These are phyloP conservation scores for Prunus salicina DNA, from an alignment of 306 rosid species.

Conservation along the genomic window DNA sequence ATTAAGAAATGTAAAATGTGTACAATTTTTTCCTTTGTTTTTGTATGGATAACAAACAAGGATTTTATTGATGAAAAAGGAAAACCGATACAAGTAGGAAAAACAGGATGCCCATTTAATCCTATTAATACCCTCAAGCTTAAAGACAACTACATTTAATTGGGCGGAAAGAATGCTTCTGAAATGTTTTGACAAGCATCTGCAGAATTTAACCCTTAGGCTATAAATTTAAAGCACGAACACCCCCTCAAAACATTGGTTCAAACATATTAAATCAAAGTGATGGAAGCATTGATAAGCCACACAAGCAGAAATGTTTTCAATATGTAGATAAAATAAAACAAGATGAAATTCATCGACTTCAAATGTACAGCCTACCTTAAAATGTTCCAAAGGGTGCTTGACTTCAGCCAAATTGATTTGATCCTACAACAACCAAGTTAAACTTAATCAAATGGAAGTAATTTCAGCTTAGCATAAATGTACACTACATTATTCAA, in stretches of 20 bases:
- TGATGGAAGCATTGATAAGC: not conserved
- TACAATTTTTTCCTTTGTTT: not conserved
- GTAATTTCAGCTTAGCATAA: not conserved
- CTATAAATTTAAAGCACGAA: not conserved
- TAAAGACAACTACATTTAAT: too few relatives aligned
- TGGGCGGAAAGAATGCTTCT: too few relatives aligned
- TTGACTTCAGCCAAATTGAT: conserved; percentile 79
- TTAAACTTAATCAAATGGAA: conserved; percentile 4
- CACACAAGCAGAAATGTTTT: not conserved
- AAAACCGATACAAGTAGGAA: not conserved
- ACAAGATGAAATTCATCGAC: not conserved
- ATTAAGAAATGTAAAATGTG: not conserved
- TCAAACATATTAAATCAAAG: not conserved
- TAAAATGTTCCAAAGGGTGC: conserved; percentile 72
- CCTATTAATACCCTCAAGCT: not conserved
- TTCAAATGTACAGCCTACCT: conserved; percentile 43
- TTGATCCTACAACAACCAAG: conserved; percentile 70
- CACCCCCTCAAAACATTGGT: not conserved
- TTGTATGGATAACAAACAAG: not conserved
- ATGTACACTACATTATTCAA: not conserved
- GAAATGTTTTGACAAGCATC: too few relatives aligned
- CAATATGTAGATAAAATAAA: not conserved
- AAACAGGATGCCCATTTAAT: not conserved
- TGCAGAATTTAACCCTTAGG: not conserved
- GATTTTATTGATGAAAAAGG: not conserved